Evolutionary conservation across 257 asterid species (phyloP).

Genomic region (Lycium barbarum): DNA sequence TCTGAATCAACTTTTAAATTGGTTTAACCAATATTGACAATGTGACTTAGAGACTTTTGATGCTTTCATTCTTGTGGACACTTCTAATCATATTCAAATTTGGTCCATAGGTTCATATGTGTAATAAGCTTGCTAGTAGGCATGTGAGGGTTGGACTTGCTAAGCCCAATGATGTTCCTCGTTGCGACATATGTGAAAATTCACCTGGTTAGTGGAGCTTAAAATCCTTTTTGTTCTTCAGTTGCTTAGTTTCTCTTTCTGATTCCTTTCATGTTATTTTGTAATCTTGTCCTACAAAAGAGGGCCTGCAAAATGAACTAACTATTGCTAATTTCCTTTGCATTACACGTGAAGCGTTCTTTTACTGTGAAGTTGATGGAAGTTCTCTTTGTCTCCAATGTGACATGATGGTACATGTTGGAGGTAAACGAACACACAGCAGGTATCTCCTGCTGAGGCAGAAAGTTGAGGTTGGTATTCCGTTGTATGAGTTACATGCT

Average conservation of each 20-base stretch:
- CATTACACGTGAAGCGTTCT: constrained; percentile 63
- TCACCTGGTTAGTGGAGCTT: constrained; percentile 68
- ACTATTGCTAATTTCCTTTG: not conserved
- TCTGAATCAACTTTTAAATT: not conserved
- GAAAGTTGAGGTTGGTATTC: constrained; percentile 85
- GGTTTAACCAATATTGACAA: not conserved
- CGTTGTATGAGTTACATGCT: constrained; percentile 27
- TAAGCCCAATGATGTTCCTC: constrained; percentile 78
- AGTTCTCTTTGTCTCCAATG: constrained; percentile 95
- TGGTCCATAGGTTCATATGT: constrained; percentile 76
- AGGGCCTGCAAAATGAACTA: constrained; percentile 21
- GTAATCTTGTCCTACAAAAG: not conserved
- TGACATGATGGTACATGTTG: constrained; percentile 91
- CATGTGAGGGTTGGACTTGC: constrained; percentile 94
- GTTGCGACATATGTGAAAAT: constrained; percentile 89
- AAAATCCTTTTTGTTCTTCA: constrained; percentile 27
- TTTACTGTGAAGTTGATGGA: constrained; percentile 94
- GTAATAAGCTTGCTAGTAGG: constrained; percentile 97
- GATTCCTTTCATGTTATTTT: constrained; percentile 38
- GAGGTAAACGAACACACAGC: constrained; percentile 92
- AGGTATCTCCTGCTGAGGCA: constrained; percentile 90
- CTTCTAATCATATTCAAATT: not conserved
- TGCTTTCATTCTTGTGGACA: not conserved
- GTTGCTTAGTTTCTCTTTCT: constrained; percentile 26
- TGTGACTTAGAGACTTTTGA: constrained; percentile 26